Evolutionary conservation across 1,284 basidiomycete species (phyloP).

Genomic region (Austroboletus niveus): DNA sequence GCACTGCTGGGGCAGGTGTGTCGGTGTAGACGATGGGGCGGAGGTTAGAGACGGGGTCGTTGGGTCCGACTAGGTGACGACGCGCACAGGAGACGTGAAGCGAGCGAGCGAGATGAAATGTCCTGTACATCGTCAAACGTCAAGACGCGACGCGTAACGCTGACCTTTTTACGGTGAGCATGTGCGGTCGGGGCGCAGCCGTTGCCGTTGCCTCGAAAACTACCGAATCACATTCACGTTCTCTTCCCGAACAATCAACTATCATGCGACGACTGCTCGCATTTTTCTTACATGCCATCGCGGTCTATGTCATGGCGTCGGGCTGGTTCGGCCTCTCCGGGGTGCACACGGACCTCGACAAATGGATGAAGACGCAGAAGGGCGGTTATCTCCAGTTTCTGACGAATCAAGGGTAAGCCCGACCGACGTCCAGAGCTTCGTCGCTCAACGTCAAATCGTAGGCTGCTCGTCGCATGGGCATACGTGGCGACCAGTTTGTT

Average conservation of each 20-base stretch:
- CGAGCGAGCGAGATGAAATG: constrained; percentile 23
- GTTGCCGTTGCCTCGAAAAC: background rate
- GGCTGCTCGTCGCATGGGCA: constrained; percentile 25
- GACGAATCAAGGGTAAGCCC: constrained; percentile 71
- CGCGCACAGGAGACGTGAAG: constrained; percentile 42
- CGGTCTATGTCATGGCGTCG: constrained; percentile 46
- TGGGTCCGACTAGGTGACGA: constrained; percentile 62
- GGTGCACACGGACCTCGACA: background rate
- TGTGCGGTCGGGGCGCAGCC: background rate
- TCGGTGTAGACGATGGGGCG: constrained; percentile 74
- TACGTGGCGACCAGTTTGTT: constrained; percentile 30
- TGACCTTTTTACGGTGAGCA: background rate
- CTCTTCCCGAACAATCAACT: background rate
- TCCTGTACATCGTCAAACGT: constrained; percentile 1
- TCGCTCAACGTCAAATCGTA: background rate
- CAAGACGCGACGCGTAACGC: no score
- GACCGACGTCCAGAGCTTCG: constrained; percentile 15
- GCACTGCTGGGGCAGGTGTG: constrained; percentile 32
- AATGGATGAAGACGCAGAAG: constrained; percentile 44
- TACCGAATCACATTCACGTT: background rate
- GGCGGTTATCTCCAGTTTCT: constrained; percentile 72
- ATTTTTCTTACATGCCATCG: constrained; percentile 39
- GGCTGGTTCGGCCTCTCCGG: constrained; percentile 35
- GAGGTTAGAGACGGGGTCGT: constrained; percentile 73
- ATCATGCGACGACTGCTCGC: constrained; percentile 18